Percentiles rank a stretch among this genome's conserved stretches.
Conservation (phyloP, 2,329 filamentous ascomycete species). For the Fusarium begoniae region DNA sequence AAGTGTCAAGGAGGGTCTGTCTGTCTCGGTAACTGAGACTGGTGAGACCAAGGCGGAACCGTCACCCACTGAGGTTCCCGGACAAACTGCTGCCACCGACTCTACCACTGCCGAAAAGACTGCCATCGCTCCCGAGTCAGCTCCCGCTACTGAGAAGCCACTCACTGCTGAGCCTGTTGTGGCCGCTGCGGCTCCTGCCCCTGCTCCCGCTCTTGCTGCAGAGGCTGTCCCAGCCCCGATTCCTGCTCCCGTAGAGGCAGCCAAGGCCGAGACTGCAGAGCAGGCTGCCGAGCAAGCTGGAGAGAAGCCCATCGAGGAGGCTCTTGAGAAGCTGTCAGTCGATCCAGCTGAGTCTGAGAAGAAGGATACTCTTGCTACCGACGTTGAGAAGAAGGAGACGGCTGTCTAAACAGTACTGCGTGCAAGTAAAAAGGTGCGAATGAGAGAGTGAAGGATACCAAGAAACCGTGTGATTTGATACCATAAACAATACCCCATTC, state of each 20-base stretch:
- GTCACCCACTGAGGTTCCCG: background rate
- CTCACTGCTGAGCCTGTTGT: background rate
- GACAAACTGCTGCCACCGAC: background rate
- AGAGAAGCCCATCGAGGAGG: constrained; percentile 33
- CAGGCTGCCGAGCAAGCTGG: constrained; percentile 20
- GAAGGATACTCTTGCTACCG: constrained; percentile 8
- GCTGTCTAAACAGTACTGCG: background rate
- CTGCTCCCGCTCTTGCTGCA: background rate
- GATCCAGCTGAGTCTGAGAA: constrained; percentile 7
- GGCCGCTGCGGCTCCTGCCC: background rate
- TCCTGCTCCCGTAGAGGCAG: constrained; percentile 24
- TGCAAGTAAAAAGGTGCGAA: background rate
- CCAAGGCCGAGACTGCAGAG: constrained; percentile 30
- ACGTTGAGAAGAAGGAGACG: constrained; percentile 17
- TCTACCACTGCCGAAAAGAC: background rate
- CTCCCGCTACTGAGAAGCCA: constrained; percentile 4
- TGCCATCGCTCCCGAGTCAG: background rate
- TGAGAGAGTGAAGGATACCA: constrained; percentile 14
- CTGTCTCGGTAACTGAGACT: constrained; percentile 41
- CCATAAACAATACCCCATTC: constrained; percentile 28
- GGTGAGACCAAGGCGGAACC: constrained; percentile 3
- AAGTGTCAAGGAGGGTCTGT: constrained; percentile 50
- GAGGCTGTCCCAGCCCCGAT: constrained; percentile 11
- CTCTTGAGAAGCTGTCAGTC: constrained; percentile 26
- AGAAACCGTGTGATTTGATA: constrained; percentile 22